Conservation (phyloP, 2,329 filamentous ascomycete genomes). For the Coniochaeta sp. region DNA sequence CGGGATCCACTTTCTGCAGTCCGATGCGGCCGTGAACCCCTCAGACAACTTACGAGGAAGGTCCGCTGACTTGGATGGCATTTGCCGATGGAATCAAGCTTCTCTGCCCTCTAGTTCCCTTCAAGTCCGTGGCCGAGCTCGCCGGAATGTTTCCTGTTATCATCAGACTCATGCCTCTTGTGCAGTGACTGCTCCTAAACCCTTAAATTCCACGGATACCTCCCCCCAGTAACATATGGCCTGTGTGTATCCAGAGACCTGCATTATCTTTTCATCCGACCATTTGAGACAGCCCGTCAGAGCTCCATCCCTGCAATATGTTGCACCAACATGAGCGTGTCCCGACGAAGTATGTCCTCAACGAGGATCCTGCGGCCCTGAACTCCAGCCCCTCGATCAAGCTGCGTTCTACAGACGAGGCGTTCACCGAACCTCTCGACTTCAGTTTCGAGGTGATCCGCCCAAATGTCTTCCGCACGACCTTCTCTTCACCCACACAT, state of each 20-base stretch:
- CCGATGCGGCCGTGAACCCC: conserved; percentile 3
- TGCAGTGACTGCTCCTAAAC: too few relatives aligned
- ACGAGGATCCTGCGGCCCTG: background rate
- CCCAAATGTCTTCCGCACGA: conserved; percentile 59
- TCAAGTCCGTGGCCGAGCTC: background rate
- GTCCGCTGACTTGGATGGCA: background rate
- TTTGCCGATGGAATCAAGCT: conserved; percentile 1
- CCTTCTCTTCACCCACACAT: conserved; percentile 54
- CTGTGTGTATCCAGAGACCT: too few relatives aligned
- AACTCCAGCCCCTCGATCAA: conserved; percentile 20
- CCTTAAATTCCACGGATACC: too few relatives aligned
- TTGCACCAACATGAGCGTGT: conserved; percentile 14
- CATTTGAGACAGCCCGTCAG: background rate
- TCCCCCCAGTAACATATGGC: too few relatives aligned
- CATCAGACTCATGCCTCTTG: background rate
- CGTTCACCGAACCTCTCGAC: conserved; percentile 30
- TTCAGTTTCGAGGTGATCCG: conserved; percentile 58
- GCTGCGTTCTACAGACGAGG: conserved; percentile 30
- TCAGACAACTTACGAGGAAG: background rate
- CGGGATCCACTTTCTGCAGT: conserved; percentile 1
- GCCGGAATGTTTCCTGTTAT: background rate
- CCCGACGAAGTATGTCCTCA: conserved; percentile 17
- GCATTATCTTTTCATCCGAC: background rate
- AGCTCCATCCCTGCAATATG: conserved; percentile 12
- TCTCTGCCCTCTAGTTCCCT: background rate